Evolutionary conservation across 208 protist species (phyloP), one percentile per base, ranked within the genome.

Genomic region (Leptomonas pyrrhocoris): DNA sequence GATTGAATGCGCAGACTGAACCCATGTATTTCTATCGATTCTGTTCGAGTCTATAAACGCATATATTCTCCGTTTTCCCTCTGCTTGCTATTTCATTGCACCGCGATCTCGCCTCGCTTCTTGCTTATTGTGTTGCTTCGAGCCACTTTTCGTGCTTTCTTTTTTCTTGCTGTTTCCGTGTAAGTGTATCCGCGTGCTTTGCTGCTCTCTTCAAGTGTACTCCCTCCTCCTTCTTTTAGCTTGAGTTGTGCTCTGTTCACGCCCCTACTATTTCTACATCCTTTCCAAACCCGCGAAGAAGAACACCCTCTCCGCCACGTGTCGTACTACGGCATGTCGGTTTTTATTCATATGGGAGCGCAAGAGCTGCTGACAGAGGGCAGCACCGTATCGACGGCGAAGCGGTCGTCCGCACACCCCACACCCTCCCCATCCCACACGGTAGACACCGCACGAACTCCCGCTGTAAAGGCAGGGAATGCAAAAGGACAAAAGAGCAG

Each of bases 161-260:
- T 58, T 48, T 66, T 61, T 42, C 49, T 65, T 51, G 77, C 51
- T 64, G 73, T 36, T 62, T 78, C 45, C 64, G 34, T 28, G n/a
- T n/a, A n/a, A n/a, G n/a, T n/a, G n/a, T n/a, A n/a, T n/a, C n/a
- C n/a, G 31, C 27, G 49, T 54, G 27, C 28, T 18, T 57, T 21
- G 1, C 18, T 30, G 12, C 27, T 53, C 11, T 38, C 9, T 38
- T 38, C 34, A 38, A 38, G 34, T 38, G 34, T 9, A 3, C 34
- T 38, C 34, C 9, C 9, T 38, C 34, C 9, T 3, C 9, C 7
- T 38, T 38, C 7, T 9, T 38, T 9, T 38, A 38, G n/a, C n/a
- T n/a, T n/a, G n/a, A n/a, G n/a, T n/a, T 38, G 34, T 38, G 34
- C 34, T 38, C 9, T 3, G 34, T 38, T 3, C 3, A 38, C 9